Conservation (phyloP, 169 alveolate species). For the Plasmodium falciparum region DNA sequence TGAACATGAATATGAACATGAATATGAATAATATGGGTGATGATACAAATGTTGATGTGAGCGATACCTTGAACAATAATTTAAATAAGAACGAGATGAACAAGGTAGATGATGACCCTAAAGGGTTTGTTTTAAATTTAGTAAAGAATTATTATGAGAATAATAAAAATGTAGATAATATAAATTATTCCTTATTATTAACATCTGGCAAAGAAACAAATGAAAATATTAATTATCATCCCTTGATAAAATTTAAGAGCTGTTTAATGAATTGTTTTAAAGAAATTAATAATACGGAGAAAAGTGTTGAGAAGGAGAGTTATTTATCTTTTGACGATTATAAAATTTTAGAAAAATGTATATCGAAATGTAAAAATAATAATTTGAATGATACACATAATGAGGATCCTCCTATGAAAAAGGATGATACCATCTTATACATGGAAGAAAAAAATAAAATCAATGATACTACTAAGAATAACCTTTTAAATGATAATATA, state of each 20-base stretch:
- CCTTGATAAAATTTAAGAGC: slow-evolving; percentile 9
- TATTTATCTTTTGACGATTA: slow-evolving; percentile 13
- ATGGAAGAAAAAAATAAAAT: neutral
- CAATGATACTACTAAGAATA: neutral
- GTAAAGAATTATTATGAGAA: slow-evolving; percentile 17
- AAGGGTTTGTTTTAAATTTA: neutral
- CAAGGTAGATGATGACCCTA: neutral
- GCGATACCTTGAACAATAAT: neutral
- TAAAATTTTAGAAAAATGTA: slow-evolving; percentile 36
- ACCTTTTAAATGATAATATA: slow-evolving; percentile 5
- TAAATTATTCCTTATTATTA: slow-evolving; percentile 6
- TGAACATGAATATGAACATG: neutral
- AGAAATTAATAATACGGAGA: neutral
- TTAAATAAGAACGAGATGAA: neutral
- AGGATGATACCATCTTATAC: neutral
- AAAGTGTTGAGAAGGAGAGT: neutral
- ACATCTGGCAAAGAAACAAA: slow-evolving; percentile 11
- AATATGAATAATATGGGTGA: neutral
- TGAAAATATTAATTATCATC: slow-evolving; percentile 9
- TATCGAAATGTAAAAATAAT: slow-evolving; percentile 13
- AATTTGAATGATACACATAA: neutral
- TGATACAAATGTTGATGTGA: neutral
- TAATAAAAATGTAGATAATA: slow-evolving; percentile 13
- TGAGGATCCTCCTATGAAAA: slow-evolving; percentile 1
- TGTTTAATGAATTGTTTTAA: slow-evolving; percentile 31